Evolutionary conservation across 352 stramenopile genomes (phyloP), one percentile per base, ranked within the genome.

Genomic region (Pythium aquatile): DNA sequence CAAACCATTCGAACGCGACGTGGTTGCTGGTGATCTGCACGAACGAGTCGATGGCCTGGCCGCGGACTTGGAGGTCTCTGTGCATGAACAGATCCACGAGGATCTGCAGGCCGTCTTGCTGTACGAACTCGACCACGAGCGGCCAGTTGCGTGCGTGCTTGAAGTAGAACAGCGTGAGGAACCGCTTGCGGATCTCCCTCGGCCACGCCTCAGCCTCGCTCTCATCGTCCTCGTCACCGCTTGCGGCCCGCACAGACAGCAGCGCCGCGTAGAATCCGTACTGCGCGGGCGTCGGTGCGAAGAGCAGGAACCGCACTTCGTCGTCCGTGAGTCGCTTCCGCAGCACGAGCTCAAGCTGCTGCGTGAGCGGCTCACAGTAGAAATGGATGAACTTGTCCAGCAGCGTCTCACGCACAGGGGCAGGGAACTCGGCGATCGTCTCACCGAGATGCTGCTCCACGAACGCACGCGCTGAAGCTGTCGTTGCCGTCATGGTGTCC

Each of bases 41-140:
- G 24, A 82, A 82, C 16, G 65, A 59, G 53, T 82, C 75, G 52
- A 82, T 67, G 3, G 75, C 72, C 33, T 82, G 75, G 11, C 69
- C 75, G 0, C 75, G 69, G 20, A 78, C 30, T 26, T 82, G 75
- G n/a, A 79, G 7, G 26, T 82, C 72, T 5, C 62, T 32, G 28
- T 79, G 63, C 9, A 70, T 37, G 42, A 78, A 70, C 28, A 73
- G 58, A 29, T 69, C 44, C 16, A 68, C 69, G 52, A 82, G 72
- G 39, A 70, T 55, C n/a, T 72, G 42, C 7, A 82, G 59, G 0
- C 72, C 75, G 17, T 69, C 69, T 8, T 65, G 63, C 24, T 73
- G 39, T 24, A 76, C 29, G 33, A 82, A 82, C 49, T 82, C 72
- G 30, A 66, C 56, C 7, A 72, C 66, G 6, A 82, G 55, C 3